phyloP scores from a whole-genome alignment of 305 asterid species.

The Fraxinus greggii region DNA sequence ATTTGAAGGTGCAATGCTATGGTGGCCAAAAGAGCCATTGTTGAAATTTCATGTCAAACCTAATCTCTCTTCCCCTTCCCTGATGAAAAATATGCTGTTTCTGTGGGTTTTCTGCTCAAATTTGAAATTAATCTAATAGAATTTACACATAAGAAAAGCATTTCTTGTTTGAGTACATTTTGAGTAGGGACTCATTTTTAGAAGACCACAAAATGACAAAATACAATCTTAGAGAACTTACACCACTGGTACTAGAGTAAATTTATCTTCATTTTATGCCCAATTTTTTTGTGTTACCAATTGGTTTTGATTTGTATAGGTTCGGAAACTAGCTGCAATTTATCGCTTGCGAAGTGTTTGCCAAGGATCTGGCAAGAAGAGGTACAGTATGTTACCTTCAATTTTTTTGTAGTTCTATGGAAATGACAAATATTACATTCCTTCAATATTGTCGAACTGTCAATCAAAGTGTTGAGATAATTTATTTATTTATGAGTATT shows the following conservation, averaged over 20 bases:
- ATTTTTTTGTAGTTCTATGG: background rate
- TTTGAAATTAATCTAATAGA: background rate
- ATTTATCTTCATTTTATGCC: background rate
- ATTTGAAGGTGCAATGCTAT: background rate
- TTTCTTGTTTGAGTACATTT: background rate
- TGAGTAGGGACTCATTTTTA: background rate
- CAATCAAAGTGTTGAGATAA: background rate
- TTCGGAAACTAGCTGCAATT: slow-evolving; percentile 68
- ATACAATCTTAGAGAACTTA: slow-evolving; percentile 1
- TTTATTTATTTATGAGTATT: background rate
- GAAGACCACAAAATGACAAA: background rate
- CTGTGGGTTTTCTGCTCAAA: background rate
- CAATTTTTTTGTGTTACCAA: slow-evolving; percentile 5
- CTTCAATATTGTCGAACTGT: background rate
- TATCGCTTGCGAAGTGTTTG: slow-evolving; percentile 69
- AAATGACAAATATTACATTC: background rate
- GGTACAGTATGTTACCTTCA: slow-evolving; percentile 41
- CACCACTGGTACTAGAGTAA: background rate
- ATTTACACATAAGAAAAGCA: background rate
- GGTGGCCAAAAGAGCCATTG: background rate
- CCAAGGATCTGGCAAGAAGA: slow-evolving; percentile 87
- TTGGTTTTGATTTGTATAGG: slow-evolving; percentile 41
- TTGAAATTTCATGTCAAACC: background rate
- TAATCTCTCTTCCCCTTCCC: background rate
- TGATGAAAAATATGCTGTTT: background rate